Percentiles rank a stretch among this genome's conserved stretches.
Evolutionary conservation across 192 early-diverging fungal species (phyloP).

Genomic region (Kickxella alabastrina): DNA sequence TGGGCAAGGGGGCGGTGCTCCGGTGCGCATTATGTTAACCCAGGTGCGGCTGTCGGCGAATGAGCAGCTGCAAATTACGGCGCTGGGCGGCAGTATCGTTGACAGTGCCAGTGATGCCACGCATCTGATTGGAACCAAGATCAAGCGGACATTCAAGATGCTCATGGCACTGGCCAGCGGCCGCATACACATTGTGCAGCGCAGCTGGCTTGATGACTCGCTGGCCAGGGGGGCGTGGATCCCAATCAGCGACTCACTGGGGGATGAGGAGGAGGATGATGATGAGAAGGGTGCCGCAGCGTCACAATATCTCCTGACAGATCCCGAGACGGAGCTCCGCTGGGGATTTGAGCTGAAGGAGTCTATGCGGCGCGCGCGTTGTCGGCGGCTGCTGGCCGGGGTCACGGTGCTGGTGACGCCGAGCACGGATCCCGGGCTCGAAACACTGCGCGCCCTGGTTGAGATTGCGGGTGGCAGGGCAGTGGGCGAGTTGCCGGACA

Average conservation of each 20-base stretch:
- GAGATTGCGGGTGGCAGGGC: slow-evolving; percentile 37
- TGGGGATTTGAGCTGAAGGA: slow-evolving; percentile 25
- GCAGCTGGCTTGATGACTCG: slow-evolving; percentile 38
- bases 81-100: slow-evolving; percentile 55
- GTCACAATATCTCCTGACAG: slow-evolving; percentile 18
- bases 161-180: slow-evolving; percentile 40
- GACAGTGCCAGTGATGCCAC: slow-evolving; percentile 51
- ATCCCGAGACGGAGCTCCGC: slow-evolving; percentile 19
- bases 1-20: too few species aligned
- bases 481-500: slow-evolving; percentile 15
- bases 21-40: slow-evolving; percentile 52
- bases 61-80: slow-evolving; percentile 45
- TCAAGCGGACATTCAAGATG: slow-evolving; percentile 60
- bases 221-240: slow-evolving; percentile 33
- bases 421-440: slow-evolving; percentile 14
- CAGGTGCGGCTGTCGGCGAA: slow-evolving; percentile 32
- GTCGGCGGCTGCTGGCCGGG: slow-evolving; percentile 28
- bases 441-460: slow-evolving; percentile 28
- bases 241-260: slow-evolving; percentile 31
- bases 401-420: slow-evolving; percentile 43
- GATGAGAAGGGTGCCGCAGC: neutral
- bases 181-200: slow-evolving; percentile 24
- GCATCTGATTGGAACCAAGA: slow-evolving; percentile 54
- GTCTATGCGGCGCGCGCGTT: slow-evolving; percentile 21
- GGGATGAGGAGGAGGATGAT: slow-evolving; percentile 13